Conservation (phyloP, 345 rosid species). For the Mangifera indica region DNA sequence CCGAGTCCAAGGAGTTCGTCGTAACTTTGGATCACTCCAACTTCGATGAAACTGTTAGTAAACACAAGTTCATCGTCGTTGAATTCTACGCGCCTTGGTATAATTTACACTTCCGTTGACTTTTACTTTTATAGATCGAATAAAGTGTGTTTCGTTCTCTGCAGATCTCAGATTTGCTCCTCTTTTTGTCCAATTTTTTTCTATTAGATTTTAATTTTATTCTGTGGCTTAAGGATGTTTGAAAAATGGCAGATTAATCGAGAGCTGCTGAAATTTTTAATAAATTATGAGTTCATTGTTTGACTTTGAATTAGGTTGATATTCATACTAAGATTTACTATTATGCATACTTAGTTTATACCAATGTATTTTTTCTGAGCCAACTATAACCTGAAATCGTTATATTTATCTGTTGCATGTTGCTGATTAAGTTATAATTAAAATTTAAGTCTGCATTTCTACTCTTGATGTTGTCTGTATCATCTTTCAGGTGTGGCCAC, state of each 20-base stretch:
- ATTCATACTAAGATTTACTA: neutral
- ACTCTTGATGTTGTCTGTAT: neutral
- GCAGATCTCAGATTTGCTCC: conserved; percentile 10
- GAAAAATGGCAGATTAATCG: too few relatives aligned
- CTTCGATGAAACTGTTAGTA: conserved; percentile 72
- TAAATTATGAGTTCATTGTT: too few relatives aligned
- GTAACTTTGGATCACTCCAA: conserved; percentile 83
- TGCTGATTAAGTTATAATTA: too few relatives aligned
- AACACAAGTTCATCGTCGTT: conserved; percentile 84
- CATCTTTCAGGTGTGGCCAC: conserved; percentile 83
- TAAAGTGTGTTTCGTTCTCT: neutral
- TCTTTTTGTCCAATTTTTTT: neutral
- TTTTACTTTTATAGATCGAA: neutral
- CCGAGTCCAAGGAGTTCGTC: conserved; percentile 67
- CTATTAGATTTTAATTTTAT: too few relatives aligned
- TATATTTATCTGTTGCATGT: too few relatives aligned
- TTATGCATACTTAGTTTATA: neutral
- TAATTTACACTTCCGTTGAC: neutral
- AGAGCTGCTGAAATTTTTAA: too few relatives aligned
- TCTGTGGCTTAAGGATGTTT: too few relatives aligned
- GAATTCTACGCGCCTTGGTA: conserved; percentile 99
- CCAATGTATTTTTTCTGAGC: too few relatives aligned
- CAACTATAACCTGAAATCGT: too few relatives aligned
- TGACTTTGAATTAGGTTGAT: neutral
- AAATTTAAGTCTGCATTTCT: too few relatives aligned